Conservation (phyloP, 208 protist species). For the Trypanosoma lewisi region DNA sequence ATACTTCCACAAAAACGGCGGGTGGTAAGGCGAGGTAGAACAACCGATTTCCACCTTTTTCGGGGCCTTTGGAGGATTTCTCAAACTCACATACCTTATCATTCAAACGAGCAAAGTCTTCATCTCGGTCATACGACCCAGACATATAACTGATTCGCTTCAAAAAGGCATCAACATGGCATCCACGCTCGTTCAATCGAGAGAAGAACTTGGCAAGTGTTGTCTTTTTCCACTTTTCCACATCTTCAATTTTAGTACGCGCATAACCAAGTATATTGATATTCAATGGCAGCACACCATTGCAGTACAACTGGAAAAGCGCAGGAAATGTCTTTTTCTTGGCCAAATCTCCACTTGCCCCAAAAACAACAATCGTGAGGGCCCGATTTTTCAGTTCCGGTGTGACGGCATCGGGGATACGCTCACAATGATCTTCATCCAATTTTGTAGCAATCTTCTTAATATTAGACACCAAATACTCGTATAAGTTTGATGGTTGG, state of each 20-base stretch:
- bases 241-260: conserved; percentile 67
- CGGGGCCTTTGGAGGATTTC: conserved; percentile 32
- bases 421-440: conserved; percentile 22
- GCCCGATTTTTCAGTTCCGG: conserved; percentile 47
- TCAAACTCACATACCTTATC: conserved; percentile 50
- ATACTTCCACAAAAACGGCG: conserved; percentile 66
- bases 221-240: conserved; percentile 66
- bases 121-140: conserved; percentile 71
- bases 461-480: conserved; percentile 41
- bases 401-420: conserved; percentile 49
- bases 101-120: conserved; percentile 76
- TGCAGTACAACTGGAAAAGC: conserved; percentile 87
- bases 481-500: conserved; percentile 52
- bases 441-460: conserved; percentile 32
- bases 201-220: conserved; percentile 63
- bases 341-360: conserved; percentile 89
- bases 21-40: conserved; percentile 93
- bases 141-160: conserved; percentile 63
- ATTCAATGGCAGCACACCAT: conserved; percentile 65
- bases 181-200: conserved; percentile 36
- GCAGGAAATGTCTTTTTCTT: conserved; percentile 93
- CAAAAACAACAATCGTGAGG: conserved; percentile 86
- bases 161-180: conserved; percentile 73
- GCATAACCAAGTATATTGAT: conserved; percentile 90
- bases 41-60: conserved; percentile 73